These are phyloP conservation scores for Colletotrichum lini DNA, from an alignment of 2,329 filamentous ascomycete species.

Conservation along the genomic window DNA sequence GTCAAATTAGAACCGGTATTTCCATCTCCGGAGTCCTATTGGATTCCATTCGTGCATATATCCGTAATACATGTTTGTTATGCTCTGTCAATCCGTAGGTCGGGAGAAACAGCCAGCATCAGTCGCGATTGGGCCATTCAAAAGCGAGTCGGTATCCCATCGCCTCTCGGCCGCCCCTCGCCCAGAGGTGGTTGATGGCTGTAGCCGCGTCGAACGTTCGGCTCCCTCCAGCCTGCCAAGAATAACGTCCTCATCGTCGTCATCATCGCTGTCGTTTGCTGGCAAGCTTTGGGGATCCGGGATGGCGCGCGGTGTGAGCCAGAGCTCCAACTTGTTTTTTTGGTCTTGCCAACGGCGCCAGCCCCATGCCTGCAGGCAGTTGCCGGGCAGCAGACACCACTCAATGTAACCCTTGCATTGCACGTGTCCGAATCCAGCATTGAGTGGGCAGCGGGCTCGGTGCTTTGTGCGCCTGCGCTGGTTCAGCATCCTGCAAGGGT, in stretches of 20 bases:
- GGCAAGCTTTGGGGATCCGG: not conserved
- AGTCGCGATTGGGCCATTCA: not conserved
- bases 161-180: not conserved
- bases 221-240: constrained; percentile 8
- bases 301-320: constrained; percentile 2
- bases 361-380: constrained; percentile 11
- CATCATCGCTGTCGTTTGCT: constrained; percentile 2
- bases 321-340: constrained; percentile 10
- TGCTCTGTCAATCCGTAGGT: not conserved
- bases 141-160: constrained; percentile 19
- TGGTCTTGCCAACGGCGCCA: constrained; percentile 6
- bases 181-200: too few species aligned
- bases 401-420: not conserved
- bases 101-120: constrained; percentile 6
- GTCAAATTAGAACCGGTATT: not conserved
- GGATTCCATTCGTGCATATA: constrained; percentile 2
- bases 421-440: too few species aligned
- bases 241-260: not conserved
- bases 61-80: constrained; percentile 13
- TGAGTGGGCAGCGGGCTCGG: not conserved
- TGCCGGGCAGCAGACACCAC: not conserved
- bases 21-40: not conserved
- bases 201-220: not conserved
- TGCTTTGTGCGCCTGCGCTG: not conserved
- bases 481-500: not conserved